A percentile compares a stretch with the other conserved stretches of the same genome.
Conservation (phyloP, 2,329 filamentous ascomycete species). For the Akanthomyces muscarius region DNA sequence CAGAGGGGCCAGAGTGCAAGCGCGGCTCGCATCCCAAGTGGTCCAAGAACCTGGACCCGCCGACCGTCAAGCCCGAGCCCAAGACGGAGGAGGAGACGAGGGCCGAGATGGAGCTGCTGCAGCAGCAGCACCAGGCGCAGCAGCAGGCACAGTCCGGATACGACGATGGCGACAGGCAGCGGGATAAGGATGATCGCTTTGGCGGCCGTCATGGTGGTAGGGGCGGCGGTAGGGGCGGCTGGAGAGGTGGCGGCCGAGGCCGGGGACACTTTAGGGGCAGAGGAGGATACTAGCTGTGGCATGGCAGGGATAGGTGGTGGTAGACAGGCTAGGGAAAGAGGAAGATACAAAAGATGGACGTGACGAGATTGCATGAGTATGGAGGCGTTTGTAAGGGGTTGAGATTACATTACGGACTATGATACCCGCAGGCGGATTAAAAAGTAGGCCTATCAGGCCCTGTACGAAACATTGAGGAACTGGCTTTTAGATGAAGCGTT, state of each 20-base stretch:
- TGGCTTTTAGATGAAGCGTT: not conserved
- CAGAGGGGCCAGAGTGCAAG: conserved; percentile 70
- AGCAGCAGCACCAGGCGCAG: conserved; percentile 33
- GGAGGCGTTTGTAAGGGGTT: not conserved
- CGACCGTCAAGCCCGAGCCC: conserved; percentile 63
- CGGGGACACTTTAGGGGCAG: conserved; percentile 32
- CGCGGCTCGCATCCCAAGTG: conserved; percentile 81
- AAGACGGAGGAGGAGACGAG: conserved; percentile 44
- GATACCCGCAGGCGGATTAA: conserved; percentile 10
- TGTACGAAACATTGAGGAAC: not conserved
- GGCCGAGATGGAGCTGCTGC: conserved; percentile 33
- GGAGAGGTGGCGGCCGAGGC: conserved; percentile 33
- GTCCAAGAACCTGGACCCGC: conserved; percentile 72
- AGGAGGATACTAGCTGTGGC: conserved; percentile 25
- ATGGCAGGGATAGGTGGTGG: too few relatives aligned
- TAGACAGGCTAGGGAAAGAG: too few relatives aligned
- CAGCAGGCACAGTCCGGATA: conserved; percentile 33
- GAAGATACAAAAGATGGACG: not conserved
- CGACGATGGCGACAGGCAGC: conserved; percentile 29
- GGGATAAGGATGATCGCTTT: conserved; percentile 25
- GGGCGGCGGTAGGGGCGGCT: conserved; percentile 35
- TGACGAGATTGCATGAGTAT: not conserved
- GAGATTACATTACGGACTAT: not conserved
- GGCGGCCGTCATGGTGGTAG: conserved; percentile 29
- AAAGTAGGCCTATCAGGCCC: not conserved